phyloP scores from a whole-genome alignment of 192 early-diverging fungal genomes.

The Backusella australiensis region DNA sequence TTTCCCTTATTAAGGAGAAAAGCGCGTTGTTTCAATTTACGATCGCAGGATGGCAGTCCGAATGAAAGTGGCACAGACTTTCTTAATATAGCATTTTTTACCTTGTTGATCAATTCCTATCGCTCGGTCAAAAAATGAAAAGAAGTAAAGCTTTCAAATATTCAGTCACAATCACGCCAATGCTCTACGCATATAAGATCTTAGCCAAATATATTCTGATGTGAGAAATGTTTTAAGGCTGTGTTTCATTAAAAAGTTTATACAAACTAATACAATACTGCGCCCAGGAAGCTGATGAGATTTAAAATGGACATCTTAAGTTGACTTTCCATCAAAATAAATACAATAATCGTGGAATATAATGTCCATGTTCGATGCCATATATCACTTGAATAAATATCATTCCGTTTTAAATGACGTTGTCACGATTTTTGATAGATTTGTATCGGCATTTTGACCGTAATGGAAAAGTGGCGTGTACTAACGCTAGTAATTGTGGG shows the following conservation, averaged over 20 bases:
- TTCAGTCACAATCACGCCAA: background rate
- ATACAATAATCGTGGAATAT: no score
- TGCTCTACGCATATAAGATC: background rate
- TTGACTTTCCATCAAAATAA: no score
- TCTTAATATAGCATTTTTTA: constrained; percentile 2
- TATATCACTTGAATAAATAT: no score
- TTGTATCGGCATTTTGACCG: no score
- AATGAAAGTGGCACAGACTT: background rate
- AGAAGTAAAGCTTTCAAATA: background rate
- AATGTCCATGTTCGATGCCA: no score
- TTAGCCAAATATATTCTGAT: background rate
- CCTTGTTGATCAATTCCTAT: background rate
- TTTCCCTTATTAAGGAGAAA: background rate
- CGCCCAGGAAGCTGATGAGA: no score
- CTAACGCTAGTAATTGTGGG: background rate
- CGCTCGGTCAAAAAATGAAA: constrained; percentile 1
- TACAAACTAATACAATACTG: background rate
- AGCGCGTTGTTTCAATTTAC: background rate
- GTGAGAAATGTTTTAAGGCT: background rate
- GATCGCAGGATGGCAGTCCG: background rate
- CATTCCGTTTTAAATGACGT: no score
- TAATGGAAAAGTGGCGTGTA: background rate
- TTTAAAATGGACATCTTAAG: no score
- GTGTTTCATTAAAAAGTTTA: background rate
- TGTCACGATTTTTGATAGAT: no score